These are phyloP conservation scores for Neofusicoccum cordaticola DNA, from an alignment of 2,329 filamentous ascomycete genomes.

Conservation along the genomic window DNA sequence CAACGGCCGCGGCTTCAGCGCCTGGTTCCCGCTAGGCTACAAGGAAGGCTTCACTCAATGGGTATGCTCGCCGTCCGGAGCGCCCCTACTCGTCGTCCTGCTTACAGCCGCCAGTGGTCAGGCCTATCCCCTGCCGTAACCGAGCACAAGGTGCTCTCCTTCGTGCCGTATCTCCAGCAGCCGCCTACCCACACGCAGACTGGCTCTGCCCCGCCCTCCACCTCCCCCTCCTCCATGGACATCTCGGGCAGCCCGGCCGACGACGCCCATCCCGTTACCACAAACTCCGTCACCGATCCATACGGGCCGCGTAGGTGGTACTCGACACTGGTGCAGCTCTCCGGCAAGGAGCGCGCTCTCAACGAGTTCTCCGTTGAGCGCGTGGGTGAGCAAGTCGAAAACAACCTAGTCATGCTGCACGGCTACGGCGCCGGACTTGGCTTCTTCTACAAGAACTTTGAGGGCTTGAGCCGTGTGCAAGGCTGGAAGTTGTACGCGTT, in stretches of 20 bases:
- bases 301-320: conserved; percentile 84
- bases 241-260: conserved; percentile 35
- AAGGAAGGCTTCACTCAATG: conserved; percentile 91
- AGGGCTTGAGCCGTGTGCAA: conserved; percentile 71
- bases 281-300: conserved; percentile 61
- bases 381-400: conserved; percentile 71
- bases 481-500: conserved; percentile 91
- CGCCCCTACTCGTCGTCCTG: too few relatives aligned
- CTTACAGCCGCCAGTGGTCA: conserved; percentile 63
- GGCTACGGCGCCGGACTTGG: conserved; percentile 94
- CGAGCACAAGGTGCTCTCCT: conserved; percentile 83
- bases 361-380: conserved; percentile 94
- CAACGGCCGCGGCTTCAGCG: conserved; percentile 34
- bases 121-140: conserved; percentile 77
- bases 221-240: conserved; percentile 40
- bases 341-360: conserved; percentile 79
- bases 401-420: conserved; percentile 92
- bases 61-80: conserved; percentile 52
- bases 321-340: conserved; percentile 77
- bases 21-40: conserved; percentile 82
- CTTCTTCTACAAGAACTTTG: conserved; percentile 98
- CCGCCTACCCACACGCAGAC: conserved; percentile 68
- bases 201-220: conserved; percentile 50
- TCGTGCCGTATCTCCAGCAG: conserved; percentile 75
- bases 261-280: conserved; percentile 43